phyloP scores from a whole-genome alignment of 2,329 filamentous ascomycete genomes.

The Diaporthe sp. region DNA sequence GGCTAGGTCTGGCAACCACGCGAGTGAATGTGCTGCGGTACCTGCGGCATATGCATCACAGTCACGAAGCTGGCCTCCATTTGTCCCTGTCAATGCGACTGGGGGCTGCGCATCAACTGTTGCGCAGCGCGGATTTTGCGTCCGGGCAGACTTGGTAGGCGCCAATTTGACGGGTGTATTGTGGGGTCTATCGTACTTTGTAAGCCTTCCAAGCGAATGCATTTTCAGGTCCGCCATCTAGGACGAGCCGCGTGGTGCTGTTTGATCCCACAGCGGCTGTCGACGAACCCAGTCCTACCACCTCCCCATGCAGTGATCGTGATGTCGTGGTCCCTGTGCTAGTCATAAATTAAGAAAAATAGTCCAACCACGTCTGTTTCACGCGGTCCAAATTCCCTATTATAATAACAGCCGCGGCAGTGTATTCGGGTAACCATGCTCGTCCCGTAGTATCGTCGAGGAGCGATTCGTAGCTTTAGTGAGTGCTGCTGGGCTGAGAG shows the following conservation, averaged over 20 bases:
- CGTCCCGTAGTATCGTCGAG: neutral
- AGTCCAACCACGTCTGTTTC: neutral
- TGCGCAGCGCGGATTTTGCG: neutral
- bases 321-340: constrained; percentile 9
- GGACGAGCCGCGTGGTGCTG: constrained; percentile 32
- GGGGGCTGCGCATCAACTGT: neutral
- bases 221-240: constrained; percentile 9
- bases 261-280: constrained; percentile 29
- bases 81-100: neutral
- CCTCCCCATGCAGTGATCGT: constrained; percentile 26
- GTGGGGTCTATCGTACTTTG: constrained; percentile 24
- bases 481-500: neutral
- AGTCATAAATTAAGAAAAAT: neutral
- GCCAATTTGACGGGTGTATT: constrained; percentile 3
- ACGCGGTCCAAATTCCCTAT: neutral
- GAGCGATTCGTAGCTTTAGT: neutral
- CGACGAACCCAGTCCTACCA: constrained; percentile 4
- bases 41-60: constrained; percentile 27
- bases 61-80: constrained; percentile 6
- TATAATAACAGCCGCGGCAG: neutral
- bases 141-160: neutral
- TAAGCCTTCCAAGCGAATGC: constrained; percentile 14
- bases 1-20: neutral
- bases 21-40: neutral
- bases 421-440: neutral